Conservation (phyloP, 2,329 filamentous ascomycete genomes). For the Phialophora expanda region DNA sequence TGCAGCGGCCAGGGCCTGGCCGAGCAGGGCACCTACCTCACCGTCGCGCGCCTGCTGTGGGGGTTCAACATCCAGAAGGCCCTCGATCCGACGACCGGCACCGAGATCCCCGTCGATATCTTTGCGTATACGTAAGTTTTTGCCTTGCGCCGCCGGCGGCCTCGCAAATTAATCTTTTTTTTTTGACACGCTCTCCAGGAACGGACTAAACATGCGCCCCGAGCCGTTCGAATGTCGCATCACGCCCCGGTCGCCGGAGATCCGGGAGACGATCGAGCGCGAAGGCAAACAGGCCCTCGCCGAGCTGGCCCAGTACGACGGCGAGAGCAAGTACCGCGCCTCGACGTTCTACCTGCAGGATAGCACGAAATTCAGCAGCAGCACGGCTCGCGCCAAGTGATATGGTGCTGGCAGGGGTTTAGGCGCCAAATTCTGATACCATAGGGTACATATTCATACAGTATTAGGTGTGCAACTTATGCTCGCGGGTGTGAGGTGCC, state of each 20-base stretch:
- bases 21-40: slow-evolving; percentile 53
- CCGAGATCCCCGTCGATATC: slow-evolving; percentile 61
- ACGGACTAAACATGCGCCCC: slow-evolving; percentile 65
- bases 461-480: too few species aligned
- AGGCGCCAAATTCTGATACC: not conserved
- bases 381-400: not conserved
- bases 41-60: slow-evolving; percentile 58
- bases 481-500: too few species aligned
- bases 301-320: slow-evolving; percentile 59
- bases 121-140: slow-evolving; percentile 57
- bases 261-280: slow-evolving; percentile 57
- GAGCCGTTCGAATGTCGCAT: slow-evolving; percentile 62
- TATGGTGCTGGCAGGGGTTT: too few species aligned
- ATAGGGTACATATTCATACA: not conserved
- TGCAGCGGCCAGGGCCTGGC: slow-evolving; percentile 44
- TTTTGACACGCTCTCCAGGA: slow-evolving; percentile 43
- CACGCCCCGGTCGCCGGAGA: slow-evolving; percentile 55
- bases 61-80: slow-evolving; percentile 36
- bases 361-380: slow-evolving; percentile 17
- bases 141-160: too few species aligned
- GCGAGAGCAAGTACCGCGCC: slow-evolving; percentile 64
- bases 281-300: slow-evolving; percentile 60
- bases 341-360: slow-evolving; percentile 55
- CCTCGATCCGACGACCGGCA: slow-evolving; percentile 46
- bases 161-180: too few species aligned